Percentiles rank a stretch among this genome's conserved stretches.
Evolutionary conservation across 176 grass and related monocot genomes (phyloP).

Genomic region (Musa beccarii): DNA sequence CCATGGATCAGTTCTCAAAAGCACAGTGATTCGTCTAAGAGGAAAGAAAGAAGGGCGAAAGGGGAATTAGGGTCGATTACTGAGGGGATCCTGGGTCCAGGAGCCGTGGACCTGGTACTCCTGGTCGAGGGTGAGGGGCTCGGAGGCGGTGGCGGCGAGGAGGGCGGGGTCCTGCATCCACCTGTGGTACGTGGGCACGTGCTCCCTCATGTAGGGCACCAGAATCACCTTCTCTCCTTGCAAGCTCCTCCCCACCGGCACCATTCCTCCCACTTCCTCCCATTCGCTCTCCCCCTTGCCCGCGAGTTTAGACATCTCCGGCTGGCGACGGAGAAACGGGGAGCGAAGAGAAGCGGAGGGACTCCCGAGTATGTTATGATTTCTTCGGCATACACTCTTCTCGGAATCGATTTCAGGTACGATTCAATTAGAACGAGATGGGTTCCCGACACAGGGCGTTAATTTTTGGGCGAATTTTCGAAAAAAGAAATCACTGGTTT

Average conservation of each 20-base stretch:
- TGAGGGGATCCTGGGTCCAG: constrained; percentile 51
- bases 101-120: constrained; percentile 24
- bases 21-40: neutral
- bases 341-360: no score
- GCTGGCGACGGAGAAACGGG: neutral
- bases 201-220: constrained; percentile 45
- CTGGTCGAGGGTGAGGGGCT: constrained; percentile 26
- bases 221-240: constrained; percentile 1
- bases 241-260: neutral
- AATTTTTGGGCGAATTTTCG: no score
- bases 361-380: no score
- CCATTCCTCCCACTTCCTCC: neutral
- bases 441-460: no score
- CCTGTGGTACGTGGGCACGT: constrained; percentile 61
- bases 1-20: constrained; percentile 3
- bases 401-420: no score
- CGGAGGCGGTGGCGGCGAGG: constrained; percentile 73
- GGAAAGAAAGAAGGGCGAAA: neutral
- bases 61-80: neutral
- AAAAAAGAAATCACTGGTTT: no score
- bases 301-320: neutral
- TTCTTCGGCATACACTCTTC: no score
- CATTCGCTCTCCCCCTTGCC: constrained; percentile 25
- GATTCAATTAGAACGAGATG: no score
- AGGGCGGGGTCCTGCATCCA: constrained; percentile 27